phyloP scores from a whole-genome alignment of 306 rosid genomes.

The Dicorynia guianensis region DNA sequence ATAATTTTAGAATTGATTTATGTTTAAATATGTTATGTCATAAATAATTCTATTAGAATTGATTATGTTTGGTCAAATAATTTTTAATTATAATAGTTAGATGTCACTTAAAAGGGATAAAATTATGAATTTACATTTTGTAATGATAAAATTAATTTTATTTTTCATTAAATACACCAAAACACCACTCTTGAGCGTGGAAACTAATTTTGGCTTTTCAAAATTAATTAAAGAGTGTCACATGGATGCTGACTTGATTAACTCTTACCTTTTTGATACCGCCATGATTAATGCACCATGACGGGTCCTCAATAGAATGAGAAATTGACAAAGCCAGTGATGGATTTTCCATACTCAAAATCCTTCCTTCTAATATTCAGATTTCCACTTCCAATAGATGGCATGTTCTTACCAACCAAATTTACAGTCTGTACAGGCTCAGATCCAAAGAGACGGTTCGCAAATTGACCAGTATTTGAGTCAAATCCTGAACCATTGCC shows the following conservation, averaged over 20 bases:
- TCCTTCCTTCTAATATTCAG: constrained; percentile 64
- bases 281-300: constrained; percentile 73
- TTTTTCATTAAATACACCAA: too few relatives aligned
- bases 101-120: too few relatives aligned
- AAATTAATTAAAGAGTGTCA: too few relatives aligned
- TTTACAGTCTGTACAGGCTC: constrained; percentile 60
- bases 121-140: too few relatives aligned
- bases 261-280: constrained; percentile 91
- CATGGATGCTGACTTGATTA: constrained; percentile 80
- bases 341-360: constrained; percentile 68
- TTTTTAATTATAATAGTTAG: too few relatives aligned
- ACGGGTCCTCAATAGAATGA: constrained; percentile 67
- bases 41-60: too few relatives aligned
- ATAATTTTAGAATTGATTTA: too few relatives aligned
- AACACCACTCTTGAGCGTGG: too few relatives aligned
- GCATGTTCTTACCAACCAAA: constrained; percentile 71
- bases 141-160: too few relatives aligned
- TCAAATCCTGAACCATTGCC: constrained; percentile 76
- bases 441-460: constrained; percentile 79
- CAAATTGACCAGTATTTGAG: constrained; percentile 70
- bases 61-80: too few relatives aligned
- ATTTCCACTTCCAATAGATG: constrained; percentile 67
- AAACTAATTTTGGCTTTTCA: too few relatives aligned
- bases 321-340: constrained; percentile 79
- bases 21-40: too few relatives aligned